These are phyloP conservation scores for Sclerotinia trifoliorum DNA, from an alignment of 2,329 filamentous ascomycete species.

Conservation along the genomic window DNA sequence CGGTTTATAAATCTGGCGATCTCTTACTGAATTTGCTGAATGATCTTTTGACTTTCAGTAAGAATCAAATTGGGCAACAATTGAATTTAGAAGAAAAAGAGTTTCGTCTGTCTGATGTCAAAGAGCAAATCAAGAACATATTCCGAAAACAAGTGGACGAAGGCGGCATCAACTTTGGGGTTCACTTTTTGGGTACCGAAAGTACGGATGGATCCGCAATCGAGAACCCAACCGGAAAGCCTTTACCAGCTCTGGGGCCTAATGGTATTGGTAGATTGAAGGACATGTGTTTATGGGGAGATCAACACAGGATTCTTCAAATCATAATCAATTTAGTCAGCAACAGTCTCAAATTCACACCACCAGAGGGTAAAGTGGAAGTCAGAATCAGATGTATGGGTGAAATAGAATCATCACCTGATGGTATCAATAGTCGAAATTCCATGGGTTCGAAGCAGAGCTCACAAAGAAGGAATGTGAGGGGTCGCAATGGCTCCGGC, in stretches of 20 bases:
- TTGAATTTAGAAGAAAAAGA: conserved; percentile 80
- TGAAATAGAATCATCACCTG: conserved; percentile 44
- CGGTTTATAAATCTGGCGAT: conserved; percentile 86
- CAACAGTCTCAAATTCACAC: conserved; percentile 90
- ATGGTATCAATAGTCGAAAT: conserved; percentile 30
- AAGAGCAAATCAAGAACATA: conserved; percentile 81
- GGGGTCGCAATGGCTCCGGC: conserved; percentile 33
- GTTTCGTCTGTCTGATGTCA: conserved; percentile 80
- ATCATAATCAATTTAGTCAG: conserved; percentile 92
- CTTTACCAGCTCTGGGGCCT: conserved; percentile 60
- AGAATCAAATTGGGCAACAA: conserved; percentile 89
- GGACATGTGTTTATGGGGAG: conserved; percentile 86
- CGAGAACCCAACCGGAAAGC: conserved; percentile 30
- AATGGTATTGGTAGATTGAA: conserved; percentile 67
- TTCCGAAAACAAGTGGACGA: conserved; percentile 80
- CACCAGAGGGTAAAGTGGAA: conserved; percentile 69
- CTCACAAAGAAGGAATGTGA: conserved; percentile 30
- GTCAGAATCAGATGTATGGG: conserved; percentile 73
- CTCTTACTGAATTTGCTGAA: conserved; percentile 81
- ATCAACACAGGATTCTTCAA: conserved; percentile 85
- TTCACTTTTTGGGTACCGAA: conserved; percentile 64
- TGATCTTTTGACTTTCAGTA: conserved; percentile 88
- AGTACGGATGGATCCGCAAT: conserved; percentile 33
- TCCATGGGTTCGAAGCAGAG: conserved; percentile 35
- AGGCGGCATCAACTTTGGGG: conserved; percentile 68